Base-by-base conservation (phyloP, 768 basidiomycete genomes). In the Russula vinacea region DNA sequence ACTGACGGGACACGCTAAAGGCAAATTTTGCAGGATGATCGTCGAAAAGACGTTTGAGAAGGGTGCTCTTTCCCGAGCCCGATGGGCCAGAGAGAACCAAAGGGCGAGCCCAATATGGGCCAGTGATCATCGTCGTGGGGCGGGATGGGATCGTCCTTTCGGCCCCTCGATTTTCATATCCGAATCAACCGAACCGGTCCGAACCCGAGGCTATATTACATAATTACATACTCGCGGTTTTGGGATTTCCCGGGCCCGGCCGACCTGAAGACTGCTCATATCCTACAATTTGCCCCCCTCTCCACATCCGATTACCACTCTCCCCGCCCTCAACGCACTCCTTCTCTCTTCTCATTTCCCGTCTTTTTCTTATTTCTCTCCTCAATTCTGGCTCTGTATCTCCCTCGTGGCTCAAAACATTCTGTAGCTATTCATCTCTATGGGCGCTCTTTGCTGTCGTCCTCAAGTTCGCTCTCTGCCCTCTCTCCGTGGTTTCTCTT, bases 51-150 rank as follows among this genome's bases (percentile, higher is more conserved):
- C 86, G 86, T 56, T 80, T 80, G 56, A 98, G 83, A 37, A 98
- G 84, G 0, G 96, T 96, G 71, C 89, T 92, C 75, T 98, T 98
- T 58, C 96, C 96, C 2, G 94, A 91, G 64, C 95, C 94, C 1
- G 92, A 94, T 0, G 94, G 94, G 0, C 93, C 92, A 60, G 90
- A 96, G 65, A 96, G 79, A 49, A 97, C 86, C 57, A 97, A 85
- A 4, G 94, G 94, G 64, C 89, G 84, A 14, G 82, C 71, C 69
- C 85, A 83, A 66, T 81, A 75, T 1, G 68, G 65, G n/a, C 69
- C 68, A 19, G 72, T 69, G 29, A 29, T 29, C 14, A 75, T 64
- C 70, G 74, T 75, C 55, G 44, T 45, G 3, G 13, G 10, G 13
- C 13, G 39, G 39, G 4, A 3, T 44, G 44, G 44, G 44, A 44